A percentile compares a stretch with the other conserved stretches of the same genome.
Conservation (phyloP, 345 rosid genomes). For the Eutrema yunnanense region DNA sequence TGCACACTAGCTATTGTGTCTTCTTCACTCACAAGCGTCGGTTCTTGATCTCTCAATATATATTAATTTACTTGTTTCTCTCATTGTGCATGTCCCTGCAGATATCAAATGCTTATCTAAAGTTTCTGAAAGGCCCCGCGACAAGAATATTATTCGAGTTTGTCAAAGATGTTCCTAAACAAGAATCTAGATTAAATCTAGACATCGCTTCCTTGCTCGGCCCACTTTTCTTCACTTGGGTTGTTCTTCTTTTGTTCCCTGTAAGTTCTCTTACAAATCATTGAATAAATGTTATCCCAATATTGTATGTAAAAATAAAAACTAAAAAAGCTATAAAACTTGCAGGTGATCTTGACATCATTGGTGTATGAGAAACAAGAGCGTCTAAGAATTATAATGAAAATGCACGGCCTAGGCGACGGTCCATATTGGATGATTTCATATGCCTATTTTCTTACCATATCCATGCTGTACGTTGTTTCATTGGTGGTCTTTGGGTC, state of each 20-base stretch:
- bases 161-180: constrained; percentile 32
- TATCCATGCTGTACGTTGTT: constrained; percentile 57
- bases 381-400: constrained; percentile 89
- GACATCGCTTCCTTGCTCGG: constrained; percentile 42
- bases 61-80: constrained; percentile 31
- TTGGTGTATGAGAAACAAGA: constrained; percentile 84
- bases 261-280: constrained; percentile 41
- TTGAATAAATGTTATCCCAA: neutral
- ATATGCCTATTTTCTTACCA: constrained; percentile 61
- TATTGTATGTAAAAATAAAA: neutral
- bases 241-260: constrained; percentile 86
- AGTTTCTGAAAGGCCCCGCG: constrained; percentile 31
- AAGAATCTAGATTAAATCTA: neutral
- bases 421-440: constrained; percentile 95
- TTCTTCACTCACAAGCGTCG: too few species aligned
- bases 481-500: constrained; percentile 71
- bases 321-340: neutral
- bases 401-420: constrained; percentile 96
- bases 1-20: too few species aligned
- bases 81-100: neutral
- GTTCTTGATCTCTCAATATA: too few species aligned
- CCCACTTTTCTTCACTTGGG: constrained; percentile 61
- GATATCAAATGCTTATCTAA: constrained; percentile 33
- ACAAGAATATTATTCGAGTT: constrained; percentile 28
- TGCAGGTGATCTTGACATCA: constrained; percentile 73